Evolutionary conservation across 2,329 filamentous ascomycete genomes (phyloP).

Genomic region (Fusarium siculi): DNA sequence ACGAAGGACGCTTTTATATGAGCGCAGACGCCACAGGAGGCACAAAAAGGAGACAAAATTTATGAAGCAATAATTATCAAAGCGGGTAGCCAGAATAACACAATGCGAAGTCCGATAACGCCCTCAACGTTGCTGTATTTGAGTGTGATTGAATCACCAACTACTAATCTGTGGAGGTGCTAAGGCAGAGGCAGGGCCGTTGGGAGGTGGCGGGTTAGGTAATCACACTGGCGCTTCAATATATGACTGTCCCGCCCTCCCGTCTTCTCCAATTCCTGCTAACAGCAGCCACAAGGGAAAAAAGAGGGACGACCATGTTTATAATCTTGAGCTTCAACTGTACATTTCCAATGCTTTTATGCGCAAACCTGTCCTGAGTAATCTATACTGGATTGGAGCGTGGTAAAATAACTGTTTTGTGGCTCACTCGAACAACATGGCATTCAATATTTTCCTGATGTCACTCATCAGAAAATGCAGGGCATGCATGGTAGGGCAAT

Average conservation of each 20-base stretch:
- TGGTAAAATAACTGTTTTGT: background rate
- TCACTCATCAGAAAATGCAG: constrained; percentile 20
- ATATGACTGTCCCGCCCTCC: background rate
- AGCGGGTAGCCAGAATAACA: background rate
- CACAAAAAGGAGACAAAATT: constrained; percentile 11
- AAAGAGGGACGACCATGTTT: background rate
- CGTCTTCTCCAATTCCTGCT: constrained; percentile 13
- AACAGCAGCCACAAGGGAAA: constrained; percentile 11
- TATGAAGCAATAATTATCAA: constrained; percentile 3
- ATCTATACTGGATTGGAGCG: background rate
- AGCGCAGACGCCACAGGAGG: background rate
- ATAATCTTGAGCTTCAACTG: background rate
- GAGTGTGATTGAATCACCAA: constrained; percentile 44
- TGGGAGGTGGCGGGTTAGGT: constrained; percentile 24
- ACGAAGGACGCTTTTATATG: constrained; percentile 32
- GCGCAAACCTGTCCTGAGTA: background rate
- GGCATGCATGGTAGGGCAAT: constrained; percentile 21
- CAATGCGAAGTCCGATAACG: constrained; percentile 18
- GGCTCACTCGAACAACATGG: background rate
- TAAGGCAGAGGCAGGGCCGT: constrained; percentile 34
- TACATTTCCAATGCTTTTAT: background rate
- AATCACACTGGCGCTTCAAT: constrained; percentile 8
- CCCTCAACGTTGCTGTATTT: constrained; percentile 16
- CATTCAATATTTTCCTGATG: constrained; percentile 15
- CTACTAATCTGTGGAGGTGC: constrained; percentile 41